These are phyloP conservation scores for Mitragyna speciosa DNA, from an alignment of 257 asterid species.

Conservation along the genomic window DNA sequence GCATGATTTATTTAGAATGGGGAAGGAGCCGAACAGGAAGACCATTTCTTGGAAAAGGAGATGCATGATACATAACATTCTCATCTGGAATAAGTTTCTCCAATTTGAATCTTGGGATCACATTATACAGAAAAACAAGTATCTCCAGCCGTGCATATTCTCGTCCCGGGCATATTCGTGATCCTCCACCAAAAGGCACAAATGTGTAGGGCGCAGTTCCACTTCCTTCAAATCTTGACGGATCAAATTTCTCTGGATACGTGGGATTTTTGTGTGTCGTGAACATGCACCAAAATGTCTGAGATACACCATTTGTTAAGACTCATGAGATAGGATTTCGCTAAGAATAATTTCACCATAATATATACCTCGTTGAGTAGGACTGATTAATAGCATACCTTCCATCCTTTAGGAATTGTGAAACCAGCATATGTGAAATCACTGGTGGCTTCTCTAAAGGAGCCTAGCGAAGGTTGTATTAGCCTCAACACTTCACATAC, in stretches of 20 bases:
- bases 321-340: too few species aligned
- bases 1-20: not conserved
- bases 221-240: conserved; percentile 7
- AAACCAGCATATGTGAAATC: too few species aligned
- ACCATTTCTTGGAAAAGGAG: not conserved
- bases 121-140: not conserved
- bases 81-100: not conserved
- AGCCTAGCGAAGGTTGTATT: too few species aligned
- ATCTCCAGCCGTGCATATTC: not conserved
- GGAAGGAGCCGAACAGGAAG: conserved; percentile 2
- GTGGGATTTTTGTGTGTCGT: conserved; percentile 7
- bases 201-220: conserved; percentile 7
- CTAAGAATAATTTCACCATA: too few species aligned
- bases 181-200: conserved; percentile 24
- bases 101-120: not conserved
- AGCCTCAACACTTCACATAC: too few species aligned
- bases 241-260: not conserved
- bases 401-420: not conserved
- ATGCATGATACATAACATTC: not conserved
- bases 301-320: not conserved
- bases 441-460: too few species aligned
- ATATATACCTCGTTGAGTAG: too few species aligned
- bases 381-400: not conserved
- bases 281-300: conserved; percentile 1
- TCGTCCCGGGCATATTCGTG: conserved; percentile 8